A percentile compares a stretch with the other conserved stretches of the same genome.
phyloP scores from a whole-genome alignment of 441 rosid species.

The Gossypium laxum region DNA sequence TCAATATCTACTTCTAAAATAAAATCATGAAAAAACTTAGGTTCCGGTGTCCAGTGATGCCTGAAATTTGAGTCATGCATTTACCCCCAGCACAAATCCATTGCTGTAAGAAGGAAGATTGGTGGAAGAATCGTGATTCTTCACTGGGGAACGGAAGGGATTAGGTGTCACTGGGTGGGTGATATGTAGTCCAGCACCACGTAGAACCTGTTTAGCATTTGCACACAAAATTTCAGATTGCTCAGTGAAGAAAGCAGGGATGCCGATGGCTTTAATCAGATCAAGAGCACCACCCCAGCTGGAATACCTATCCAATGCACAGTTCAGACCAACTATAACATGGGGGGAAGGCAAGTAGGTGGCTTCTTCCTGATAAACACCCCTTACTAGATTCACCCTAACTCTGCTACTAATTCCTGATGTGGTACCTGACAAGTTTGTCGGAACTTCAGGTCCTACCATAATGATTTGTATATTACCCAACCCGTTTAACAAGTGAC shows the following conservation, averaged over 20 bases:
- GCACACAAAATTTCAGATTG: conserved; percentile 33
- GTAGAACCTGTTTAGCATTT: conserved; percentile 34
- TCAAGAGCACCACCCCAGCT: conserved; percentile 39
- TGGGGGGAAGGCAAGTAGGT: conserved; percentile 35
- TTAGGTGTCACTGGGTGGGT: conserved; percentile 39
- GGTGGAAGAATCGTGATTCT: conserved; percentile 23
- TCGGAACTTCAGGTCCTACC: conserved; percentile 43
- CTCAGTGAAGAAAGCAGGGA: conserved; percentile 39
- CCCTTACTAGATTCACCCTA: conserved; percentile 37
- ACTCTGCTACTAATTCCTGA: conserved; percentile 37
- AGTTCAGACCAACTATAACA: conserved; percentile 29
- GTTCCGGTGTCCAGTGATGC: background rate
- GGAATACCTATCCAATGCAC: conserved; percentile 25
- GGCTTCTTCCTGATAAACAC: conserved; percentile 40
- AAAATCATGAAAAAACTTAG: background rate
- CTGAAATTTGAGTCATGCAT: conserved; percentile 18
- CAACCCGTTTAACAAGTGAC: conserved; percentile 35
- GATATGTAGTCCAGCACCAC: conserved; percentile 36
- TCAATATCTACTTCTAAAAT: background rate
- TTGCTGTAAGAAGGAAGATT: conserved; percentile 41
- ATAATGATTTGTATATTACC: conserved; percentile 38
- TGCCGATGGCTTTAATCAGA: conserved; percentile 22
- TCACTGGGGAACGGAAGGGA: conserved; percentile 36
- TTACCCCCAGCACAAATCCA: conserved; percentile 37
- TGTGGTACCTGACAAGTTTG: conserved; percentile 35